phyloP scores from a whole-genome alignment of 2,329 filamentous ascomycete genomes.

The Aspergillus flavus region DNA sequence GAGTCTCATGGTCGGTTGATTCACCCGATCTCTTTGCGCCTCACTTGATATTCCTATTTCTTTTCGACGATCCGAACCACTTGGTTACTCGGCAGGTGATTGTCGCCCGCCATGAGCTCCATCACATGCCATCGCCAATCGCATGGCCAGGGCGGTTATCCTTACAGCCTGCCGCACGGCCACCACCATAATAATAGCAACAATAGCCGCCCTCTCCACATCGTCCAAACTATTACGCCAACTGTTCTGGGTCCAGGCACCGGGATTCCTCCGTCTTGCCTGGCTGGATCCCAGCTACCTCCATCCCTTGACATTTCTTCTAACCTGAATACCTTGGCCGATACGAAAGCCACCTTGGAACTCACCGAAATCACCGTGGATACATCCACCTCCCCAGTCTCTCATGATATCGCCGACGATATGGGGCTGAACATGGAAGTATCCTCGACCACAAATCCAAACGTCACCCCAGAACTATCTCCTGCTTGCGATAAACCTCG shows the following conservation, averaged over 20 bases:
- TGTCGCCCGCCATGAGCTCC: conserved; percentile 16
- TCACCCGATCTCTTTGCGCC: conserved; percentile 12
- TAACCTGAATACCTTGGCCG: conserved; percentile 16
- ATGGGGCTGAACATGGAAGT: conserved; percentile 4
- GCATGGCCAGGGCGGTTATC: conserved; percentile 19
- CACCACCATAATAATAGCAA: conserved; percentile 15
- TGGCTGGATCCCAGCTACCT: conserved; percentile 5
- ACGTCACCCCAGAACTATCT: neutral
- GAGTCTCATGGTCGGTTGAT: conserved; percentile 16
- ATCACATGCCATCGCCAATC: conserved; percentile 33
- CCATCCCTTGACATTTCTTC: conserved; percentile 16
- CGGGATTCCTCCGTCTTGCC: conserved; percentile 3
- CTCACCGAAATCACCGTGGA: conserved; percentile 21
- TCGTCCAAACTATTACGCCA: conserved; percentile 14
- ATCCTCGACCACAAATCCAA: neutral
- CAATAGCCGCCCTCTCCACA: conserved; percentile 15
- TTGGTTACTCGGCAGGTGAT: conserved; percentile 11
- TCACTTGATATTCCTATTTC: neutral
- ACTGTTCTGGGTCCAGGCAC: conserved; percentile 13
- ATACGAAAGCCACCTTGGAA: conserved; percentile 24
- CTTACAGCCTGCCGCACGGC: conserved; percentile 7
- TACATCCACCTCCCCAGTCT: conserved; percentile 3
- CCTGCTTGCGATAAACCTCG: conserved; percentile 9
- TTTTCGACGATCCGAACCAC: neutral
- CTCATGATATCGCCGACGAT: conserved; percentile 5